These are phyloP conservation scores for Dioszegia crocea DNA, from an alignment of 768 basidiomycete genomes.

Conservation along the genomic window DNA sequence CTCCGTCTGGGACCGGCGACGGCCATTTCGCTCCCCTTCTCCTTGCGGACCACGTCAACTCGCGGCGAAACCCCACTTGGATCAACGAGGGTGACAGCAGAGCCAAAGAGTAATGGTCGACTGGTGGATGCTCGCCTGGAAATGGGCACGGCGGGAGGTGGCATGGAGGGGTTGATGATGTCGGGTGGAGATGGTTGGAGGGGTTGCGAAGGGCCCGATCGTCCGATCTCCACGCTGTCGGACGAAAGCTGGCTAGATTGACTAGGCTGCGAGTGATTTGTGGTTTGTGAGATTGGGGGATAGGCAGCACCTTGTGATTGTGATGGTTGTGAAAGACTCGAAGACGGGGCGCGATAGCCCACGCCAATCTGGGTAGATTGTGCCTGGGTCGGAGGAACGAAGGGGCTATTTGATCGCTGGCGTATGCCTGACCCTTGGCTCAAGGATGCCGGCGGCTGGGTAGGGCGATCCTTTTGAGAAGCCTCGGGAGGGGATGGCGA, in stretches of 20 bases:
- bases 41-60: neutral
- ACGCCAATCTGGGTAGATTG: neutral
- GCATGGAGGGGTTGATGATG: neutral
- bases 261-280: neutral
- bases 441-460: neutral
- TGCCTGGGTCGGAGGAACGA: conserved; percentile 3
- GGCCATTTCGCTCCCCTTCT: neutral
- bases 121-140: neutral
- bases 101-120: neutral
- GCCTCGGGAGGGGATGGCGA: neutral
- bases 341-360: too few species aligned
- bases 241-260: too few species aligned
- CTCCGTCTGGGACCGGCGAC: neutral
- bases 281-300: neutral
- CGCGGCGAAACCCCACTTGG: neutral
- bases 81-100: neutral
- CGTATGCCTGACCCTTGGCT: neutral
- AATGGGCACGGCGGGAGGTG: neutral
- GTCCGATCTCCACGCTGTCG: neutral
- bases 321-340: neutral
- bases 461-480: too few species aligned
- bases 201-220: neutral
- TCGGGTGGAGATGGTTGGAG: neutral
- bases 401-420: neutral
- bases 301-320: neutral